A percentile compares a stretch with the other conserved stretches of the same genome.
Conservation (phyloP, 164 flowering plant species). For the Stephania yunnanensis region DNA sequence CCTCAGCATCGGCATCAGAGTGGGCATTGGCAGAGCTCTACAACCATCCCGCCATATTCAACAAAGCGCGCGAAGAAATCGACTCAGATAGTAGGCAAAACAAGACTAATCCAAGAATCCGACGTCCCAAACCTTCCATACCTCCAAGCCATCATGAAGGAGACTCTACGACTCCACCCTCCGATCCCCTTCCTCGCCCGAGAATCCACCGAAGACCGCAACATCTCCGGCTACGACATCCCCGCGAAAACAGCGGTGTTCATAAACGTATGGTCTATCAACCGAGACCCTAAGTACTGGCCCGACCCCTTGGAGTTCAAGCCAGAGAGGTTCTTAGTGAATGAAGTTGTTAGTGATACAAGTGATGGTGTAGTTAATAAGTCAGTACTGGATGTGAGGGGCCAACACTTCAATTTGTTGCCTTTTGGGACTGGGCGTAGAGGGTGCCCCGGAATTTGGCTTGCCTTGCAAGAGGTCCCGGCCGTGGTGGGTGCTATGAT, state of each 20-base stretch:
- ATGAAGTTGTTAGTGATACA: neutral
- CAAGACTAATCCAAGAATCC: neutral
- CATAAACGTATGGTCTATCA: slow-evolving; percentile 10
- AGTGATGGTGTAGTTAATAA: too few species aligned
- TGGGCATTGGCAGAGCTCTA: slow-evolving; percentile 11
- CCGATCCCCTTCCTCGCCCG: slow-evolving; percentile 7
- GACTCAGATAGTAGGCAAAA: slow-evolving; percentile 6
- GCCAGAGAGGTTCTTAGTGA: slow-evolving; percentile 13
- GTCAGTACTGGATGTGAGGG: slow-evolving; percentile 3
- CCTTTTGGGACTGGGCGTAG: slow-evolving; percentile 13
- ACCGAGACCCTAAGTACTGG: slow-evolving; percentile 12
- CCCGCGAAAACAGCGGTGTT: slow-evolving; percentile 6
- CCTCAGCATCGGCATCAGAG: neutral
- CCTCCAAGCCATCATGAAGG: slow-evolving; percentile 10
- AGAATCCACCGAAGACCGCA: slow-evolving; percentile 10
- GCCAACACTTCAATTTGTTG: slow-evolving; percentile 7
- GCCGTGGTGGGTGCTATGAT: slow-evolving; percentile 7
- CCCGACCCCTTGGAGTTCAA: slow-evolving; percentile 6
- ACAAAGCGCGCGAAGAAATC: slow-evolving; percentile 5
- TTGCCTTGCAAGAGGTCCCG: neutral
- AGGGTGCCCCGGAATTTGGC: slow-evolving; percentile 10
- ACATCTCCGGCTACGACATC: slow-evolving; percentile 10
- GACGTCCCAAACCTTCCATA: slow-evolving; percentile 8
- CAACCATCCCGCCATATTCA: neutral
- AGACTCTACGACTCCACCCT: slow-evolving; percentile 12